A percentile compares a stretch with the other conserved stretches of the same genome.
These are phyloP conservation scores for Emiliania huxleyi DNA, from an alignment of 78 protist species.

Conservation along the genomic window DNA sequence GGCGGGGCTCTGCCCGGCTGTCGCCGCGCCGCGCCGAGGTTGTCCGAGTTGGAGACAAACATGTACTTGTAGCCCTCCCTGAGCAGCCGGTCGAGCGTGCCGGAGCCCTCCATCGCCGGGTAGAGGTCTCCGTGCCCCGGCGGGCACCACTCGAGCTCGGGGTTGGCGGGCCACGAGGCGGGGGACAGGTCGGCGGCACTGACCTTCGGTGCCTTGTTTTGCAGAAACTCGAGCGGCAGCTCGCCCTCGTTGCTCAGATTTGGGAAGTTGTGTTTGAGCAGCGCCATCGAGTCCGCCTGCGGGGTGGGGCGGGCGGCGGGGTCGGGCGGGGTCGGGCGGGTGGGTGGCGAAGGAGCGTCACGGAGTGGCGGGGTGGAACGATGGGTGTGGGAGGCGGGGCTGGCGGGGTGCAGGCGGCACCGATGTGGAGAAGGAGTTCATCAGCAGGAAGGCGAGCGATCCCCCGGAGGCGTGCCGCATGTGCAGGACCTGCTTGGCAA, in stretches of 20 bases:
- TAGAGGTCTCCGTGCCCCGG: slow-evolving; percentile 93
- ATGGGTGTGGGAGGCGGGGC: too few species aligned
- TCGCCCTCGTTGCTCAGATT: neutral
- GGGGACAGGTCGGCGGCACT: neutral
- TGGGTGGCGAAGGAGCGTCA: too few species aligned
- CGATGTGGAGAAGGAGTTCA: slow-evolving; percentile 97
- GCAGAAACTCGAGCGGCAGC: neutral
- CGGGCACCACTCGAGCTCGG: slow-evolving; percentile 82
- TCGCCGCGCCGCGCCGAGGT: too few species aligned
- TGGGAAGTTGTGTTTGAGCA: neutral
- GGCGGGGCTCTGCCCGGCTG: too few species aligned
- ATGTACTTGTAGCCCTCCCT: slow-evolving; percentile 77
- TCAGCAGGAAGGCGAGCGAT: slow-evolving; percentile 74
- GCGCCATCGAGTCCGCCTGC: too few species aligned
- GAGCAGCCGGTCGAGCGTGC: neutral
- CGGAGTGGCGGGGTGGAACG: too few species aligned
- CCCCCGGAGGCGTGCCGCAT: neutral
- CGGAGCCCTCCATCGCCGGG: neutral
- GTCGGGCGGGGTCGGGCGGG: too few species aligned
- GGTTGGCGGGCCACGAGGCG: neutral
- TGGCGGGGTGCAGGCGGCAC: neutral
- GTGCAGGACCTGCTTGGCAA: slow-evolving; percentile 82
- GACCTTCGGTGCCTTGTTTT: slow-evolving; percentile 10
- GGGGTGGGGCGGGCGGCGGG: too few species aligned
- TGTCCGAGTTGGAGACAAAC: slow-evolving; percentile 96